Evolutionary conservation across 345 rosid species (phyloP).

Genomic region (Salix viminalis): DNA sequence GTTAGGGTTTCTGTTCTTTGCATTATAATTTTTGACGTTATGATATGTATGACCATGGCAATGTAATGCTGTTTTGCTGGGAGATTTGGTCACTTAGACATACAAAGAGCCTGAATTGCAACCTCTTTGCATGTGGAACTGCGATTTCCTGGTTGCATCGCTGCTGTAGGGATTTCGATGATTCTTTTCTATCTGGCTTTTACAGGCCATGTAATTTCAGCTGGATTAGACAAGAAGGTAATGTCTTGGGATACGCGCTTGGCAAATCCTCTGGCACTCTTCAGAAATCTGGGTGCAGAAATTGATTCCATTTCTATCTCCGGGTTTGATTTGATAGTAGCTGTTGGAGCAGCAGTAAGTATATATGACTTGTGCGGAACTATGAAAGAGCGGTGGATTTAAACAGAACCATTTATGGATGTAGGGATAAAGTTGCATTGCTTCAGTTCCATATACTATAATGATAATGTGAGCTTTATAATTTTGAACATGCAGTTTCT

Average conservation of each 20-base stretch:
- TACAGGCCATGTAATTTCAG: slow-evolving; percentile 61
- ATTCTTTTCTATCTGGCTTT: slow-evolving; percentile 6
- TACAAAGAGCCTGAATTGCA: not conserved
- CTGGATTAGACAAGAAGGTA: slow-evolving; percentile 77
- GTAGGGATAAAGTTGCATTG: slow-evolving; percentile 53
- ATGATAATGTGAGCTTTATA: not conserved
- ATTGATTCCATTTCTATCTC: slow-evolving; percentile 65
- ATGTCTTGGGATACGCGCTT: slow-evolving; percentile 61
- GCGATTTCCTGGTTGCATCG: not conserved
- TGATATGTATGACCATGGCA: not conserved
- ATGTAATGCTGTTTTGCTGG: not conserved
- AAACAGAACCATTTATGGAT: slow-evolving; percentile 42
- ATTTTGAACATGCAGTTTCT: not conserved
- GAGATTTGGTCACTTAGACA: not conserved
- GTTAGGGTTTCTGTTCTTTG: not conserved
- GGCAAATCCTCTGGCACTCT: slow-evolving; percentile 25
- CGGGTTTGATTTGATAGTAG: slow-evolving; percentile 58
- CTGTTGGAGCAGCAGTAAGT: slow-evolving; percentile 52
- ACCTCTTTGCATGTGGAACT: not conserved
- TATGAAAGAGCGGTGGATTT: slow-evolving; percentile 45
- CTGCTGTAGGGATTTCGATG: not conserved
- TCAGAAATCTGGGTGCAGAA: slow-evolving; percentile 35
- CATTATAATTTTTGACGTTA: not conserved
- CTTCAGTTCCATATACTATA: slow-evolving; percentile 36
- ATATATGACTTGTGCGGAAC: slow-evolving; percentile 67